phyloP scores from a whole-genome alignment of 75 land plant species.

The Picea glauca region DNA sequence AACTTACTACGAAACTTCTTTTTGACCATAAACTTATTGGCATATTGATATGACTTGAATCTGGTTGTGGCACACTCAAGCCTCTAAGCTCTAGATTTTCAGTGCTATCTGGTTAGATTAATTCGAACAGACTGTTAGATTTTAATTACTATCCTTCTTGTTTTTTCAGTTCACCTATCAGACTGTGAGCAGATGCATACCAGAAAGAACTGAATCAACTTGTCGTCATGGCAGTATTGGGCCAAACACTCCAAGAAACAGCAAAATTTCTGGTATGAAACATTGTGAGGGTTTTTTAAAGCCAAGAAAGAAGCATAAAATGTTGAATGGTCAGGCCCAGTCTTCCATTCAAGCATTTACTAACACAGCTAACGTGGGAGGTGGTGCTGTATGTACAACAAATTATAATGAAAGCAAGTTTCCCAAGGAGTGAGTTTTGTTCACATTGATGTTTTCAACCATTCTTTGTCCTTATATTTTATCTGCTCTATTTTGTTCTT shows the following conservation, averaged over 20 bases:
- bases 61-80: too few relatives aligned
- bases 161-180: conserved; percentile 3
- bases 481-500: neutral
- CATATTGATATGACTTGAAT: neutral
- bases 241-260: neutral
- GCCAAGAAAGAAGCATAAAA: neutral
- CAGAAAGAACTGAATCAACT: neutral
- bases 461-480: neutral
- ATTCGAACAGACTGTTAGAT: neutral
- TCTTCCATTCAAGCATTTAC: neutral
- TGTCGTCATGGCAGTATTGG: neutral
- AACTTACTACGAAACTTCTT: neutral
- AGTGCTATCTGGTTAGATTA: too few relatives aligned
- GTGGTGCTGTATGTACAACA: neutral
- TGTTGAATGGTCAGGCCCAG: conserved; percentile 6
- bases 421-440: neutral
- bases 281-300: neutral
- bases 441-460: neutral
- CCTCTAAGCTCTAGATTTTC: too few relatives aligned
- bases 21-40: neutral
- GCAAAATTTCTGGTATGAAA: neutral
- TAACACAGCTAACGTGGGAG: conserved; percentile 1
- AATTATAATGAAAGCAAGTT: conserved; percentile 5
- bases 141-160: neutral
- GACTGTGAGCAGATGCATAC: neutral